Evolutionary conservation across 768 basidiomycete species (phyloP).

Genomic region (Panus rudis): DNA sequence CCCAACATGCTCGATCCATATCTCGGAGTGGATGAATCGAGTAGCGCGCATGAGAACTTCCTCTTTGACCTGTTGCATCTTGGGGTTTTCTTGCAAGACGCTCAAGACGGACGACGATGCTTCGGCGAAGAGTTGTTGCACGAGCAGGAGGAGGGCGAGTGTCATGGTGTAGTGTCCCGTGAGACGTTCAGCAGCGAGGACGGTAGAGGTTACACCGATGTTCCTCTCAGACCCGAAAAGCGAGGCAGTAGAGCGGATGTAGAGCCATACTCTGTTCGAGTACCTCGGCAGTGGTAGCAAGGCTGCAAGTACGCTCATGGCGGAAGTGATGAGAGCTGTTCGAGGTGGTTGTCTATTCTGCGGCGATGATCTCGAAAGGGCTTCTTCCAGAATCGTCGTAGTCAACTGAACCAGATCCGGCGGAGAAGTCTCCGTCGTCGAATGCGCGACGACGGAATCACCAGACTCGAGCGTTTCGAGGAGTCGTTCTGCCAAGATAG

Average conservation of each 20-base stretch:
- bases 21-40: conserved; percentile 74
- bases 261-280: conserved; percentile 84
- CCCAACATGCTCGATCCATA: conserved; percentile 79
- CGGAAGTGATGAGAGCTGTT: conserved; percentile 65
- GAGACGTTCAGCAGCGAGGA: conserved; percentile 63
- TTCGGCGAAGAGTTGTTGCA: conserved; percentile 69
- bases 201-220: conserved; percentile 52
- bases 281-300: conserved; percentile 67
- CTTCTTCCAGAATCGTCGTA: conserved; percentile 75
- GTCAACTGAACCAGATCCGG: conserved; percentile 76
- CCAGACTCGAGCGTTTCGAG: conserved; percentile 61
- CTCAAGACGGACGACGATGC: conserved; percentile 47
- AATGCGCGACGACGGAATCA: conserved; percentile 44
- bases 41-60: conserved; percentile 76
- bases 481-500: conserved; percentile 53
- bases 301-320: conserved; percentile 75
- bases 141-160: conserved; percentile 66
- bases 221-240: conserved; percentile 63
- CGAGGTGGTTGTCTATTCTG: conserved; percentile 34
- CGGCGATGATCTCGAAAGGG: conserved; percentile 48
- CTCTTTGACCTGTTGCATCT: conserved; percentile 69
- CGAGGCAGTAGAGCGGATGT: conserved; percentile 69
- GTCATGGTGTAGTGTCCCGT: conserved; percentile 80
- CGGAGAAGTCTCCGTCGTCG: conserved; percentile 44
- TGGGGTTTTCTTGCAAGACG: conserved; percentile 47